phyloP scores from a whole-genome alignment of 2,329 filamentous ascomycete species.

The Neophaeococcomyces aloes region DNA sequence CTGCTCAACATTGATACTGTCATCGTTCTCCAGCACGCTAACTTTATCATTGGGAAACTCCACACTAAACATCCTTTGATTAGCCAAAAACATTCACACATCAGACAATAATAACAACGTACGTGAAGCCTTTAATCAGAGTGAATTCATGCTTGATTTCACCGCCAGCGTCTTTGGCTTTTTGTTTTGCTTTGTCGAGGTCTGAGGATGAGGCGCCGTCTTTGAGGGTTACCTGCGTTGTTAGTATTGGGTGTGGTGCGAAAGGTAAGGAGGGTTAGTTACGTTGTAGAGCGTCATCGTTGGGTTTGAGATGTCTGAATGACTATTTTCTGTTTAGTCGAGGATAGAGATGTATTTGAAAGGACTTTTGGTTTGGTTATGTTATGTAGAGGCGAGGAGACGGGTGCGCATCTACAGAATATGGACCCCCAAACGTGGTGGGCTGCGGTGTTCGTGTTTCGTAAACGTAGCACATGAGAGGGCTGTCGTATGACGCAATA shows the following conservation, averaged over 20 bases:
- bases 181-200: constrained; percentile 63
- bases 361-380: too few species aligned
- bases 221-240: constrained; percentile 65
- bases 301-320: not conserved
- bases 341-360: too few species aligned
- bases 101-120: constrained; percentile 35
- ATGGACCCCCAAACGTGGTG: too few species aligned
- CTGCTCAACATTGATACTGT: constrained; percentile 68
- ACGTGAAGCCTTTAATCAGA: constrained; percentile 90
- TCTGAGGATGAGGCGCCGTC: constrained; percentile 55
- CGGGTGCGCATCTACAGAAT: too few species aligned
- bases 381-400: too few species aligned
- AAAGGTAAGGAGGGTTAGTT: constrained; percentile 16
- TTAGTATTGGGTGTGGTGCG: not conserved
- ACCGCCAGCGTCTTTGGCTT: constrained; percentile 64
- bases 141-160: constrained; percentile 74
- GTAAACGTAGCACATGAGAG: too few species aligned
- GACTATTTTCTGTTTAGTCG: too few species aligned
- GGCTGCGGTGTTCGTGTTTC: too few species aligned
- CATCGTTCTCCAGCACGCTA: constrained; percentile 53
- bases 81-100: not conserved
- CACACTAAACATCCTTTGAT: constrained; percentile 48
- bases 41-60: constrained; percentile 59
- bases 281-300: constrained; percentile 34
- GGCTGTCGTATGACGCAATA: too few species aligned